A percentile compares a stretch with the other conserved stretches of the same genome.
Evolutionary conservation across 371 early-diverging fungal species (phyloP).

Genomic region (Mortierella sp.): DNA sequence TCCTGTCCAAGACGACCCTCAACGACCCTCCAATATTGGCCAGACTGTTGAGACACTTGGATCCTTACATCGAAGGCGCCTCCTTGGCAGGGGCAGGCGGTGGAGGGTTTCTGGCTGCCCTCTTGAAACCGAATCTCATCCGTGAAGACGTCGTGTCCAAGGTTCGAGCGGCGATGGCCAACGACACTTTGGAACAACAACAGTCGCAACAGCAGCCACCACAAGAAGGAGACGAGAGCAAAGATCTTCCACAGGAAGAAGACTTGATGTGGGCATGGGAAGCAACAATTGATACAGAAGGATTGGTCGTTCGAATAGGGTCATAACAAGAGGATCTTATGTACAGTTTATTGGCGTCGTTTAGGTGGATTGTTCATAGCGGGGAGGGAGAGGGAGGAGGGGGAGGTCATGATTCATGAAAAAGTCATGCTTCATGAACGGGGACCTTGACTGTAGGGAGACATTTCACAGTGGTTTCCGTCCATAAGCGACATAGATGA

Average conservation of each 20-base stretch:
- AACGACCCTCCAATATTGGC: constrained; percentile 27
- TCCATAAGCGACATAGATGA: constrained; percentile 44
- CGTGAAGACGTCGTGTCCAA: constrained; percentile 10
- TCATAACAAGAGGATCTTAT: no score
- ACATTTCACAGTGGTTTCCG: constrained; percentile 30
- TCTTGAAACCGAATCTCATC: constrained; percentile 13
- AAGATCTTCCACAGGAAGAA: background rate
- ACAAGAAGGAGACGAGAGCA: no score
- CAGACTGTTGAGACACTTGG: constrained; percentile 11
- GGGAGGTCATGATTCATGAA: background rate
- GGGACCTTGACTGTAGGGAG: no score
- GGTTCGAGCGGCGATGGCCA: constrained; percentile 10
- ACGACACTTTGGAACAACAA: constrained; percentile 4
- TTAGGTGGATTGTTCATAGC: no score
- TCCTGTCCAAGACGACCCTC: constrained; percentile 33
- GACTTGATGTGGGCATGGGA: constrained; percentile 39
- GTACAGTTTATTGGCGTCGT: no score
- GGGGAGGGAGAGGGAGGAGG: background rate
- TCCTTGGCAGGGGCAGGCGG: constrained; percentile 47
- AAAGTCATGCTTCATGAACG: no score
- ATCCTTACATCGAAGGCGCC: constrained; percentile 28
- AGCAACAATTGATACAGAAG: constrained; percentile 26
- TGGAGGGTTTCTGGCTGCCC: constrained; percentile 37
- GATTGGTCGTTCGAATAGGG: constrained; percentile 30
- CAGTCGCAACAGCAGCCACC: no score